A percentile compares a stretch with the other conserved stretches of the same genome.
Evolutionary conservation across 2,329 filamentous ascomycete genomes (phyloP).

Genomic region (Drechslerella stenobrocha): DNA sequence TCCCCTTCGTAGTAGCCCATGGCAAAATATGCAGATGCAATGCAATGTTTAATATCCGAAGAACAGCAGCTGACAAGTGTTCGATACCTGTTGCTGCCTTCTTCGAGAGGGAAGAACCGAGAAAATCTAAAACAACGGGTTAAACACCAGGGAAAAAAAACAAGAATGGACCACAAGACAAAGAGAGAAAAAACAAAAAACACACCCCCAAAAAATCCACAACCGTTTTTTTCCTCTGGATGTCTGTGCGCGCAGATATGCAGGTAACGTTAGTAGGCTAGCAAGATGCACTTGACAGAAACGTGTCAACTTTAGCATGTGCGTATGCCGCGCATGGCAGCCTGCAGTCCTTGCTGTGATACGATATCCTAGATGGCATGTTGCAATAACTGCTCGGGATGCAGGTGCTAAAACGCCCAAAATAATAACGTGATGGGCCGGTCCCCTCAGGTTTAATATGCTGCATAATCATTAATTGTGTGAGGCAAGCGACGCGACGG

Average conservation of each 20-base stretch:
- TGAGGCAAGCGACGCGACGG: background rate
- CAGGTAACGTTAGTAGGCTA: conserved; percentile 1
- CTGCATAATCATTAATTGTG: no score
- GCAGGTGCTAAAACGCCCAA: background rate
- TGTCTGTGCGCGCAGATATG: conserved; percentile 25
- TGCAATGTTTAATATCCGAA: conserved; percentile 8
- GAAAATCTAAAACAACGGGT: background rate
- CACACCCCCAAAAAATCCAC: conserved; percentile 9
- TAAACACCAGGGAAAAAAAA: conserved; percentile 3
- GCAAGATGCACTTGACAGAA: conserved; percentile 2
- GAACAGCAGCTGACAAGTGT: conserved; percentile 2
- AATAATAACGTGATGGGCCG: background rate
- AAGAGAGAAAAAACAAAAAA: conserved; percentile 4
- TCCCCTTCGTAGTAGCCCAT: no score
- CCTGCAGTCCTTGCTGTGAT: background rate
- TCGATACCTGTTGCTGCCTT: conserved; percentile 6
- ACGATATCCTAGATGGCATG: no score
- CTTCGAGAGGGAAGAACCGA: conserved; percentile 7
- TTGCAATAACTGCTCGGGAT: conserved; percentile 15
- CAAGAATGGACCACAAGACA: background rate
- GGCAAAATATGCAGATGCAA: conserved; percentile 1
- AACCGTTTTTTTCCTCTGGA: conserved; percentile 29
- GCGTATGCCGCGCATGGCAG: conserved; percentile 16
- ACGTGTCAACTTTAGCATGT: conserved; percentile 23
- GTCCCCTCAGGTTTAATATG: background rate